Base-by-base conservation (phyloP, 2,329 filamentous ascomycete genomes). In the Malbranchea cinnamomea region DNA sequence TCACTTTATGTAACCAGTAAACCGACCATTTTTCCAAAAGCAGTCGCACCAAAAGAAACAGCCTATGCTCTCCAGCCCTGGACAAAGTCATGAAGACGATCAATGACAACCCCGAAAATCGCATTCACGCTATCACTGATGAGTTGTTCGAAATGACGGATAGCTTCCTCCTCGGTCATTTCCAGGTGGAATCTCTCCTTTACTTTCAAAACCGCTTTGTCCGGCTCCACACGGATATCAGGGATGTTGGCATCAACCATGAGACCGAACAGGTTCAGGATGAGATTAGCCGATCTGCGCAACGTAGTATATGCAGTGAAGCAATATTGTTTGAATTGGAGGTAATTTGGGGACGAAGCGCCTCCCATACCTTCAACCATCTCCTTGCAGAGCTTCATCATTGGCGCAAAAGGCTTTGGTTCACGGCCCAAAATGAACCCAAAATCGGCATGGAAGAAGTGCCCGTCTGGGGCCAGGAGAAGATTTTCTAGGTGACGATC, bases 311-410 rank as follows among this genome's bases (percentile, higher is more conserved):
- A 98, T 0, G 89, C 83, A 3, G 92, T 79, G 56, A 93, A 94
- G 52, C 84, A 93, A 54, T 95, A 93, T 45, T 91, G 81, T 50
- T 89, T 89, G 59, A 98, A 98, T 31, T 78, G 71, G 24, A 76
- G 65, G 53, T 93, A 98, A 38, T 91, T 77, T 13, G 80, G 71
- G 3, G 79, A 83, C 19, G 69, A 67, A 5, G 75, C 68, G 8
- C 89, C 89, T 23, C 91, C 91, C 83, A 98, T 94, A 38, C 85
- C 89, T 47, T 98, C 89, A 3, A 95, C 82, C 89, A 98, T 98
- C 49, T 98, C 87, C 44, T 85, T 87, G 48, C 79, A 87, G 6
- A 98, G 71, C 54, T 98, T 98, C 77, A 98, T 93, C 30, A 87
- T 74, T 0, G 89, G 89, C 0, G 89, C 87, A 49, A 98, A 95